These are phyloP conservation scores for Geotrichum siamense DNA, from an alignment of 1,139 yeast species.

Conservation along the genomic window DNA sequence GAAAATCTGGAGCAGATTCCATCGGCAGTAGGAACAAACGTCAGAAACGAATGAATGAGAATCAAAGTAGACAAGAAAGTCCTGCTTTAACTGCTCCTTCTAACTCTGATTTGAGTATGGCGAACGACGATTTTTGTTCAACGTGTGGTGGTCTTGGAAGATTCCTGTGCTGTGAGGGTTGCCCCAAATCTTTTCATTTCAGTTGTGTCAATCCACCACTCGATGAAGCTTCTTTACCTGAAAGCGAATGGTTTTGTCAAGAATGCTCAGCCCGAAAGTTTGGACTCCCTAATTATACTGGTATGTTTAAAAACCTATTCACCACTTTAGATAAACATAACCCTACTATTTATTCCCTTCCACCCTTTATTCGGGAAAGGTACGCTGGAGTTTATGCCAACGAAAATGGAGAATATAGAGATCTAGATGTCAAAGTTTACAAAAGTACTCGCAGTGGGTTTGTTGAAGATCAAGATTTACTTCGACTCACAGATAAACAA, in stretches of 20 bases:
- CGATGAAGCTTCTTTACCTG: slow-evolving; percentile 67
- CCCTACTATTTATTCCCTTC: slow-evolving; percentile 69
- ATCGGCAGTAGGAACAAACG: slow-evolving; percentile 10
- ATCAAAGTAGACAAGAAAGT: slow-evolving; percentile 6
- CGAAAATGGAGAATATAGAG: slow-evolving; percentile 63
- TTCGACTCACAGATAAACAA: slow-evolving; percentile 54
- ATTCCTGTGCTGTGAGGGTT: slow-evolving; percentile 86
- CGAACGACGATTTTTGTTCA: slow-evolving; percentile 80
- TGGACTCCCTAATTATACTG: slow-evolving; percentile 30
- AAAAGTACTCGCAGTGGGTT: slow-evolving; percentile 34
- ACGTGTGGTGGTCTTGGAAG: slow-evolving; percentile 86
- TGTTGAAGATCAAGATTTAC: slow-evolving; percentile 52
- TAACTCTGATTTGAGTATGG: not conserved
- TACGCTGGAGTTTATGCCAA: slow-evolving; percentile 69
- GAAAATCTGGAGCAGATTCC: slow-evolving; percentile 7
- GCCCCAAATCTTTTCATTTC: slow-evolving; percentile 89
- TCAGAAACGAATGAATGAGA: slow-evolving; percentile 5
- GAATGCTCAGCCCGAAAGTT: slow-evolving; percentile 44
- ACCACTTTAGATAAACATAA: slow-evolving; percentile 52
- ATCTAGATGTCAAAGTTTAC: slow-evolving; percentile 50
- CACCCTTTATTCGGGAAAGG: slow-evolving; percentile 59
- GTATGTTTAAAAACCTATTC: slow-evolving; percentile 57
- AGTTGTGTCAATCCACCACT: slow-evolving; percentile 87
- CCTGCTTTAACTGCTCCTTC: not conserved
- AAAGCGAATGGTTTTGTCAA: slow-evolving; percentile 83